A percentile compares a stretch with the other conserved stretches of the same genome.
phyloP scores from a whole-genome alignment of 331 rosid genomes.

The Rhamnella rubrinervis region DNA sequence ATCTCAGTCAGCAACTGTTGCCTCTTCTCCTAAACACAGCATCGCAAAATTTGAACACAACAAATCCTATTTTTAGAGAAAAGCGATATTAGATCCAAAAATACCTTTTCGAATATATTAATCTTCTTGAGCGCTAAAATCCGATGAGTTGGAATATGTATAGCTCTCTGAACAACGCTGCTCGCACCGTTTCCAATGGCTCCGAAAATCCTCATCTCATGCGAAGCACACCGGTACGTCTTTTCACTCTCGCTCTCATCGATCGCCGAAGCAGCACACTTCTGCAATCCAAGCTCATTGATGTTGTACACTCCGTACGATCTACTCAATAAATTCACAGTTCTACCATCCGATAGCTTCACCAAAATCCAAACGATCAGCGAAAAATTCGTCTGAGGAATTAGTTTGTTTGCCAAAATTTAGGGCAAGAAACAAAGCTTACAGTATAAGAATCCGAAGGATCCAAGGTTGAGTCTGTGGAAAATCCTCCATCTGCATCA shows the following conservation, averaged over 20 bases:
- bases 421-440: slow-evolving; percentile 6
- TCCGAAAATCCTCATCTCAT: slow-evolving; percentile 92
- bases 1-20: slow-evolving; percentile 97
- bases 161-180: slow-evolving; percentile 94
- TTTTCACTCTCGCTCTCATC: slow-evolving; percentile 62
- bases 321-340: slow-evolving; percentile 83
- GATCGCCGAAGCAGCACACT: slow-evolving; percentile 57
- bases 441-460: slow-evolving; percentile 84
- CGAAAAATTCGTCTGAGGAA: too few species aligned
- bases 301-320: slow-evolving; percentile 89
- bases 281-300: slow-evolving; percentile 91
- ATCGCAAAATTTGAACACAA: background rate
- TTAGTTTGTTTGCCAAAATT: too few species aligned
- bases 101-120: slow-evolving; percentile 91
- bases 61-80: background rate
- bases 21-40: slow-evolving; percentile 77
- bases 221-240: slow-evolving; percentile 75
- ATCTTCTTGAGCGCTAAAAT: slow-evolving; percentile 89
- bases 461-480: slow-evolving; percentile 58
- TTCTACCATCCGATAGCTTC: slow-evolving; percentile 86
- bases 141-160: slow-evolving; percentile 83
- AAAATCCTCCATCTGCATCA: slow-evolving; percentile 78
- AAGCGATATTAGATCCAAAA: slow-evolving; percentile 3
- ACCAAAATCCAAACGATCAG: slow-evolving; percentile 1
- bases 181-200: slow-evolving; percentile 98